Conservation (phyloP, 2,329 filamentous ascomycete species). For the Arthrobotrys megalospora region DNA sequence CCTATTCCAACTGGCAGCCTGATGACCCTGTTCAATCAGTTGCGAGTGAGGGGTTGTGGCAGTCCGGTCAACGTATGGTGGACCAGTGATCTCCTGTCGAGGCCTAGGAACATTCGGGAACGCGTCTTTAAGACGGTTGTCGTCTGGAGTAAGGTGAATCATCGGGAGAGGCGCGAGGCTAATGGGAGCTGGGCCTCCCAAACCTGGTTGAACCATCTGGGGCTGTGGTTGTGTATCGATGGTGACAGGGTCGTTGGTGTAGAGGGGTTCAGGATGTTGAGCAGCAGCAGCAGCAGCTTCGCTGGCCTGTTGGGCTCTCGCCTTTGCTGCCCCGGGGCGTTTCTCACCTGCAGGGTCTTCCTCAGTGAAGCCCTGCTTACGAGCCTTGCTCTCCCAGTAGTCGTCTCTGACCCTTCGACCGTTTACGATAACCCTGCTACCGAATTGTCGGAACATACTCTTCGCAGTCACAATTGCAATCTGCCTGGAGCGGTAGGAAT, state of each 20-base stretch:
- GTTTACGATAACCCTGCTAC: constrained; percentile 90
- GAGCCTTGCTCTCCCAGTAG: constrained; percentile 97
- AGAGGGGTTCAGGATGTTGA: constrained; percentile 90
- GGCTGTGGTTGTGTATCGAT: constrained; percentile 78
- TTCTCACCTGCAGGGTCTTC: constrained; percentile 97
- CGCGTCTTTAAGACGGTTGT: constrained; percentile 84
- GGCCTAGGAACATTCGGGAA: constrained; percentile 82
- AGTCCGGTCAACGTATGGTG: constrained; percentile 88
- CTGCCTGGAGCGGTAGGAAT: constrained; percentile 97
- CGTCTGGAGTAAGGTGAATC: constrained; percentile 85
- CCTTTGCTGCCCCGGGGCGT: constrained; percentile 88
- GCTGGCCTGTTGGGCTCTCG: constrained; percentile 62
- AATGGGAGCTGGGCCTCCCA: constrained; percentile 77
- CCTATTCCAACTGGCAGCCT: constrained; percentile 92
- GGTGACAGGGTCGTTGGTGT: constrained; percentile 79
- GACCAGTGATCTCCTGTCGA: constrained; percentile 89
- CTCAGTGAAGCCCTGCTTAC: constrained; percentile 98
- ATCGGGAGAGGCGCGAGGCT: constrained; percentile 82
- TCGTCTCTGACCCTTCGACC: constrained; percentile 94
- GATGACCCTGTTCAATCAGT: constrained; percentile 86
- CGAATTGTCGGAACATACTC: constrained; percentile 99
- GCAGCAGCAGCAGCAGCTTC: constrained; percentile 74
- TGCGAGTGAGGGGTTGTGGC: constrained; percentile 82
- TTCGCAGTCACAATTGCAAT: constrained; percentile 97
- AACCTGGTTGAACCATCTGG: constrained; percentile 79